Percentiles rank a stretch among this genome's conserved stretches.
Conservation (phyloP, 2,329 filamentous ascomycete genomes). For the Colletotrichum musae region DNA sequence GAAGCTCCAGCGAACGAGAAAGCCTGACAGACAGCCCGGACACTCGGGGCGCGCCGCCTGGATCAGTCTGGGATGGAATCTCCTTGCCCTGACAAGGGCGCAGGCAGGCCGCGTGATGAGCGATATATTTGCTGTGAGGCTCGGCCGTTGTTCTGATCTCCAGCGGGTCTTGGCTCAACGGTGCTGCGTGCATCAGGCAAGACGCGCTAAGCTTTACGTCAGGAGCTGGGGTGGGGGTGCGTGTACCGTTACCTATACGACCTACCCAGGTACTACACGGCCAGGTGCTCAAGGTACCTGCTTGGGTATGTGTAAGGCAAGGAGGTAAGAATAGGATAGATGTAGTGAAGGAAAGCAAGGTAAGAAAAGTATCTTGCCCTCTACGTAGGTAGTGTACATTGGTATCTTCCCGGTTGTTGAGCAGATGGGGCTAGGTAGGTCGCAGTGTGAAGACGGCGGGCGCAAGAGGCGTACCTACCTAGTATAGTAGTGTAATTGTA, state of each 20-base stretch:
- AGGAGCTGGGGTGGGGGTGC: constrained; percentile 12
- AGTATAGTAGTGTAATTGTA: neutral
- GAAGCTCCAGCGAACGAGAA: no score
- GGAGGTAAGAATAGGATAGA: no score
- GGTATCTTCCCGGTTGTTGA: no score
- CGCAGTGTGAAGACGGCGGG: neutral
- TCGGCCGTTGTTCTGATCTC: constrained; percentile 30
- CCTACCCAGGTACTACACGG: no score
- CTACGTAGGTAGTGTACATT: no score
- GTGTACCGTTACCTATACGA: neutral
- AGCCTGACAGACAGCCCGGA: neutral
- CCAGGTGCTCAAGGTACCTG: no score
- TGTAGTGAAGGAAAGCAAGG: no score
- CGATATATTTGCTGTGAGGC: constrained; percentile 24
- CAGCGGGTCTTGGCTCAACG: constrained; percentile 34
- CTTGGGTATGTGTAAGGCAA: no score
- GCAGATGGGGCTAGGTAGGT: no score
- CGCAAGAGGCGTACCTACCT: neutral
- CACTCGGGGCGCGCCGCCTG: neutral
- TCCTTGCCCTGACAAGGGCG: neutral
- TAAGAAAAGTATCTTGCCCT: no score
- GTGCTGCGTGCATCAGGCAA: constrained; percentile 7
- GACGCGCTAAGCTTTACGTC: constrained; percentile 25
- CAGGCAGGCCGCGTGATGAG: constrained; percentile 12
- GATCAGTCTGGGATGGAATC: no score